Evolutionary conservation across 192 early-diverging fungal genomes (phyloP).

Genomic region (Ambispora gerdemannii): DNA sequence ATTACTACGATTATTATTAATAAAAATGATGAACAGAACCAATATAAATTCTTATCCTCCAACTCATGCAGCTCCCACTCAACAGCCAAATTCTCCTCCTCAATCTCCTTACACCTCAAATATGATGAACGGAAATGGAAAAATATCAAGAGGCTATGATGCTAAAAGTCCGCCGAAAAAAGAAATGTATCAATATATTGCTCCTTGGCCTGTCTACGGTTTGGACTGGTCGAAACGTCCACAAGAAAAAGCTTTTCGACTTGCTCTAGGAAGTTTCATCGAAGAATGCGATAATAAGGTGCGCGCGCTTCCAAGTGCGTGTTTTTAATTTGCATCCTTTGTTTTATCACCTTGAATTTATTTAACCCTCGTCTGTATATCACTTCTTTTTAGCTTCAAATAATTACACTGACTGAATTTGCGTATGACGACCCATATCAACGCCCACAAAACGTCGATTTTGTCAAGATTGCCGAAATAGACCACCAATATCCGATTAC

Average conservation of each 20-base stretch:
- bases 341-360: background rate
- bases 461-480: conserved; percentile 69
- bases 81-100: conserved; percentile 13
- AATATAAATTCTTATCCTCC: background rate
- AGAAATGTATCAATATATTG: conserved; percentile 77
- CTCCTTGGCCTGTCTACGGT: conserved; percentile 83
- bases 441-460: conserved; percentile 53
- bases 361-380: too few species aligned
- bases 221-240: conserved; percentile 81
- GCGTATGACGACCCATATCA: conserved; percentile 40
- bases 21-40: background rate
- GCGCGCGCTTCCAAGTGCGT: conserved; percentile 7
- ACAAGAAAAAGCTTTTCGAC: conserved; percentile 66
- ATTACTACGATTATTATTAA: too few species aligned
- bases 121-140: background rate
- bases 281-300: conserved; percentile 71
- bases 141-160: background rate
- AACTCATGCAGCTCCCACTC: background rate
- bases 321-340: conserved; percentile 32
- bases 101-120: conserved; percentile 1
- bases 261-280: conserved; percentile 79
- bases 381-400: conserved; percentile 57
- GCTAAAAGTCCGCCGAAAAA: conserved; percentile 39
- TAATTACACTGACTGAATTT: conserved; percentile 57
- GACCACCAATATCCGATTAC: conserved; percentile 87